Evolutionary conservation across 306 rosid species (phyloP).

Genomic region (Canavalia ensiformis): DNA sequence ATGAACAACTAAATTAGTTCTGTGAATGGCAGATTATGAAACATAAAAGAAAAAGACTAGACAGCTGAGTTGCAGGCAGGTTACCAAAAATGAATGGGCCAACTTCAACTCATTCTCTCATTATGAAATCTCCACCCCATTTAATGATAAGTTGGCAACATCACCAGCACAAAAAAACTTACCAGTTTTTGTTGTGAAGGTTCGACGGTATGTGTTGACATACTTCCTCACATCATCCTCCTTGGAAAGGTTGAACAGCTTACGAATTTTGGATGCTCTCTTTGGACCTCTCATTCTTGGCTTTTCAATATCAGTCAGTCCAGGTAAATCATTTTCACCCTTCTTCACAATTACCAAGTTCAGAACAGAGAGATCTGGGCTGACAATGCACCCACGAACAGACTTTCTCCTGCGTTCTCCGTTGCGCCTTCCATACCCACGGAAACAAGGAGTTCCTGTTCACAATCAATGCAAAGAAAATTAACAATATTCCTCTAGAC

Average conservation of each 20-base stretch:
- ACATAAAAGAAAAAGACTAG: not conserved
- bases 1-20: not conserved
- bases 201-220: slow-evolving; percentile 54
- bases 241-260: slow-evolving; percentile 53
- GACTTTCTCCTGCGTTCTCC: slow-evolving; percentile 56
- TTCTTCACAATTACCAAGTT: slow-evolving; percentile 54
- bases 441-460: slow-evolving; percentile 54
- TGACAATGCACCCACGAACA: slow-evolving; percentile 57
- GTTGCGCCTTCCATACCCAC: slow-evolving; percentile 57
- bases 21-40: not conserved
- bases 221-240: slow-evolving; percentile 57
- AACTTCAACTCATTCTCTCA: not conserved
- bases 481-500: not conserved
- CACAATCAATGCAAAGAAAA: not conserved
- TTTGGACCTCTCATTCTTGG: slow-evolving; percentile 56
- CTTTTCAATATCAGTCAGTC: slow-evolving; percentile 49
- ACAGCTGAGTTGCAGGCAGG: not conserved
- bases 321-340: slow-evolving; percentile 53
- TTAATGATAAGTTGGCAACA: not conserved
- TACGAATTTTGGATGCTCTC: slow-evolving; percentile 53
- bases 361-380: slow-evolving; percentile 54
- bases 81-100: not conserved
- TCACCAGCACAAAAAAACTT: not conserved
- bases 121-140: not conserved
- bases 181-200: slow-evolving; percentile 52